These are phyloP conservation scores for Hyaloscypha bicolor DNA, from an alignment of 495 filamentous ascomycete species.

Conservation along the genomic window DNA sequence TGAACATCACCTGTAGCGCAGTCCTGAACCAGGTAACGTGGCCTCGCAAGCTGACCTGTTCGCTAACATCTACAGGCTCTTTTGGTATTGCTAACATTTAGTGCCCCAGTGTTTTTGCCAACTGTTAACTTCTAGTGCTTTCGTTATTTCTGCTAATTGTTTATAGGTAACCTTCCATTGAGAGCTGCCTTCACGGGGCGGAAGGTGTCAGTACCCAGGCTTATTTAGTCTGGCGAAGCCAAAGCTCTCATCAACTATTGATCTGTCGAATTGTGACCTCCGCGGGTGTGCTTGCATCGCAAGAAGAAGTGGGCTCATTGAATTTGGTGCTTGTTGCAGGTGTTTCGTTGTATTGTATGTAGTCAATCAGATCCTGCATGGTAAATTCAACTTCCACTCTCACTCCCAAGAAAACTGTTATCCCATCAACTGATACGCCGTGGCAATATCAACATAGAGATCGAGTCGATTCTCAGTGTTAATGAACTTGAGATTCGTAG, in stretches of 20 bases:
- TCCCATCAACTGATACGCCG: too few relatives aligned
- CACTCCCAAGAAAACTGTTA: too few relatives aligned
- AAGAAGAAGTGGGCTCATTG: too few relatives aligned
- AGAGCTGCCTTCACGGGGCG: neutral
- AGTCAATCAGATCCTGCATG: too few relatives aligned
- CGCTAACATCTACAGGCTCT: neutral
- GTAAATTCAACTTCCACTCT: too few relatives aligned
- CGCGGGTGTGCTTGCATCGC: too few relatives aligned
- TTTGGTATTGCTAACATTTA: neutral
- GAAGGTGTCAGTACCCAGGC: neutral
- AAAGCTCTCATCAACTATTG: neutral
- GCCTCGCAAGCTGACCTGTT: neutral
- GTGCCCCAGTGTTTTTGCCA: neutral
- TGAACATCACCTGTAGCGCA: slow-evolving; percentile 1
- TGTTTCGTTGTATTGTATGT: too few relatives aligned
- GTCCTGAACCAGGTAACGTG: neutral
- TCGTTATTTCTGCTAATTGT: neutral
- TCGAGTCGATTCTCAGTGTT: too few relatives aligned
- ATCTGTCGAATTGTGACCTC: too few relatives aligned
- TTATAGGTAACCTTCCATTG: neutral
- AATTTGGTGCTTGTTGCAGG: too few relatives aligned
- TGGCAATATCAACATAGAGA: too few relatives aligned
- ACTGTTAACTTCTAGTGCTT: neutral
- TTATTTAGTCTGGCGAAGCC: neutral
- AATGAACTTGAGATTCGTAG: too few relatives aligned